These are phyloP conservation scores for Calonectria naviculata DNA, from an alignment of 2,329 filamentous ascomycete genomes.

Conservation along the genomic window DNA sequence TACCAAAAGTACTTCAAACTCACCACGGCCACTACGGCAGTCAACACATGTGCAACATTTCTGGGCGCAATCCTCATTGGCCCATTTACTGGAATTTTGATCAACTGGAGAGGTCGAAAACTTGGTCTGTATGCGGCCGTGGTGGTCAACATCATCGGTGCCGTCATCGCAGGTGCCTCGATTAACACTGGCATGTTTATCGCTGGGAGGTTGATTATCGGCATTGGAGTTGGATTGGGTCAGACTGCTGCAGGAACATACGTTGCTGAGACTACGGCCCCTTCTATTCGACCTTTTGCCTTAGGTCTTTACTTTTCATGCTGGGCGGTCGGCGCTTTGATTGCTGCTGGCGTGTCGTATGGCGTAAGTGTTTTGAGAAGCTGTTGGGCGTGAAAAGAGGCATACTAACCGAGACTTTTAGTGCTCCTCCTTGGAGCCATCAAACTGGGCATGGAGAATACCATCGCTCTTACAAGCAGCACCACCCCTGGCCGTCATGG, in stretches of 20 bases:
- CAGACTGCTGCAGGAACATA: not conserved
- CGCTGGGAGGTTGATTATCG: conserved; percentile 7
- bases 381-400: too few relatives aligned
- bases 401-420: not conserved
- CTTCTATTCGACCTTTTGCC: not conserved
- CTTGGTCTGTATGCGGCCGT: not conserved
- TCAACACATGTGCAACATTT: conserved; percentile 17
- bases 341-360: not conserved
- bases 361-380: not conserved
- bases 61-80: conserved; percentile 9
- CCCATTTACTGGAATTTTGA: conserved; percentile 23
- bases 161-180: conserved; percentile 8
- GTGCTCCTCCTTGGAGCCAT: not conserved
- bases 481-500: not conserved
- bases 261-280: not conserved
- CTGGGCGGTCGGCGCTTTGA: not conserved
- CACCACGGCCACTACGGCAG: conserved; percentile 20
- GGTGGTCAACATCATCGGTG: conserved; percentile 10
- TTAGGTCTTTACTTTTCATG: conserved; percentile 5
- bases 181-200: conserved; percentile 22
- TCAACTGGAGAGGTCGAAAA: conserved; percentile 28
- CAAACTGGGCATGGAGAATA: conserved; percentile 15
- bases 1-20: conserved; percentile 21
- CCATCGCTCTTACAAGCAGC: conserved; percentile 14
- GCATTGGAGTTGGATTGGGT: not conserved